Evolutionary conservation across 2,329 filamentous ascomycete genomes (phyloP).

Genomic region (Colletotrichum australisinense): DNA sequence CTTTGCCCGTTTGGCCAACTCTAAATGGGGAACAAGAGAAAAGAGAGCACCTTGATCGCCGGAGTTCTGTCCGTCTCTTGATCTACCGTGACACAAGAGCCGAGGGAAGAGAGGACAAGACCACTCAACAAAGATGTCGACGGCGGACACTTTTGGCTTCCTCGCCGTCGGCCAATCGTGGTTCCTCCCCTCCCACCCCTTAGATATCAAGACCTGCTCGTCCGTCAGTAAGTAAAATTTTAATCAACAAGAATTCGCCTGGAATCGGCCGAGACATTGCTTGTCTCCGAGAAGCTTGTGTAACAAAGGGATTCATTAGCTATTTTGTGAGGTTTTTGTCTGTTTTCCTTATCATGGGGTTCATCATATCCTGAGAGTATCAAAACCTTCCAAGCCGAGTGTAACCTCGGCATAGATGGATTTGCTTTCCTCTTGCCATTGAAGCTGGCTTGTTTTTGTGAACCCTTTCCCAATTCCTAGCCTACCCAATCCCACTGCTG

Average conservation of each 20-base stretch:
- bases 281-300: background rate
- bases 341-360: slow-evolving; percentile 8
- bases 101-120: background rate
- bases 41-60: background rate
- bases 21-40: background rate
- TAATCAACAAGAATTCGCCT: background rate
- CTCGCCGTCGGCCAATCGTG: background rate
- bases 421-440: background rate
- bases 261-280: background rate
- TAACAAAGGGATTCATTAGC: slow-evolving; percentile 31
- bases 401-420: background rate
- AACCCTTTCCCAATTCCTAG: background rate
- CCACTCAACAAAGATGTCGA: background rate
- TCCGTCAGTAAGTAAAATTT: background rate
- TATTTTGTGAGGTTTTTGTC: slow-evolving; percentile 18
- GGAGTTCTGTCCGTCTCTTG: background rate
- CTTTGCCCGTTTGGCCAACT: background rate
- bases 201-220: background rate
- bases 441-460: slow-evolving; percentile 9
- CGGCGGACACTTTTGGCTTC: background rate
- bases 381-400: background rate
- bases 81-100: background rate
- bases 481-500: background rate
- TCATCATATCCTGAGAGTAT: background rate
- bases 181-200: background rate